Evolutionary conservation across 1,139 yeast genomes (phyloP), one percentile per base, ranked within the genome.

Genomic region (Suhomyces choctaworum): DNA sequence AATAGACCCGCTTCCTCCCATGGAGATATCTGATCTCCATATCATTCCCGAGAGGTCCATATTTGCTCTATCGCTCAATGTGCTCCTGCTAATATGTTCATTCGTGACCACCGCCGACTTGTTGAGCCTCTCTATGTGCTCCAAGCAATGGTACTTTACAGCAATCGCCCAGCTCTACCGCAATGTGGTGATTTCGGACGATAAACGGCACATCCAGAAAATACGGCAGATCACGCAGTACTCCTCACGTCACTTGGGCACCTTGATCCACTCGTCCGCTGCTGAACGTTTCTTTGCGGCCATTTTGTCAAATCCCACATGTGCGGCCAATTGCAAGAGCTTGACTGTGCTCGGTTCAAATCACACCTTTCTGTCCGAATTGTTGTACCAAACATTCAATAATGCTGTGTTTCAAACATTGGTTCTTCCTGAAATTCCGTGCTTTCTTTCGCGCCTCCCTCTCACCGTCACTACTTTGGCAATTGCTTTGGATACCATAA

Each of bases 101-200:
- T 17, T 7, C 23, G 41, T 52, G n/a, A 32, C 37, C 13, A 48
- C 52, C 10, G 23, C 32, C 4, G 58, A 54, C 32, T 40, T 56
- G 13, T 39, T 54, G 21, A 41, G 36, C 15, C 27, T 53, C 13
- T 47, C 53, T 14, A 19, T 45, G 9, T 34, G 47, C 3, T 42
- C 48, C 37, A 46, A 42, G 25, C 32, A 32, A 29, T 42, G 50
- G 12, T 54, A 51, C 32, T 34, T 50, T 5, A 54, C 58, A 2
- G 55, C 58, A 1, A 47, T 45, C 3, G 32, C 36, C 22, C 43
- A 46, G 22, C 28, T 56, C 14, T 53, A 54, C 38, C 42, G 43
- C 5, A 48, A 44, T 22, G 42, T 56, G 10, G 39, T 51, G 5
- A 38, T 54, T 10, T 41, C 46, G 8, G 46, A 40, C 10, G 49